Conservation (phyloP, 2,329 filamentous ascomycete species). For the Cryphonectria naterciae region DNA sequence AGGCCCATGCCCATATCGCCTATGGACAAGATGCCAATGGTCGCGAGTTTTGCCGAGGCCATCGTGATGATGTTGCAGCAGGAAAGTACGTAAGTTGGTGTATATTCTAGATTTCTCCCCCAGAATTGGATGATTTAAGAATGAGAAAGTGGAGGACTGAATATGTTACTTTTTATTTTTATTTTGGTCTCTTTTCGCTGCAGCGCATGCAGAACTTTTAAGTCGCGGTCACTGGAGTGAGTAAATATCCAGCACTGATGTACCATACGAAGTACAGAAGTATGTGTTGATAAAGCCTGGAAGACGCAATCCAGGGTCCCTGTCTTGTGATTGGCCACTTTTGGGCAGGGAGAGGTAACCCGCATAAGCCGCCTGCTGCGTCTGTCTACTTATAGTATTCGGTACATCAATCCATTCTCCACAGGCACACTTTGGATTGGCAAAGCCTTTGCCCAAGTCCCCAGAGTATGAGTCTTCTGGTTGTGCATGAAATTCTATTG, state of each 20-base stretch:
- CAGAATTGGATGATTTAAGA: not conserved
- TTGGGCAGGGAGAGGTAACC: not conserved
- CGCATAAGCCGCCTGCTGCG: too few species aligned
- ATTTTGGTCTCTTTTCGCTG: not conserved
- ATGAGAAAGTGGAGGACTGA: not conserved
- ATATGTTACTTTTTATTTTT: not conserved
- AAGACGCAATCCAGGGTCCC: not conserved
- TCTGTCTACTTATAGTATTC: too few species aligned
- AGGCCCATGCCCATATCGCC: slow-evolving; percentile 61
- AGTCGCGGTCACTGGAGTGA: not conserved
- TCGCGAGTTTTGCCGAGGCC: slow-evolving; percentile 34
- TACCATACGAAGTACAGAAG: too few species aligned
- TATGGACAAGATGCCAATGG: slow-evolving; percentile 55
- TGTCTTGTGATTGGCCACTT: not conserved
- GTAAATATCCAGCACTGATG: not conserved
- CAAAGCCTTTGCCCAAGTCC: too few species aligned
- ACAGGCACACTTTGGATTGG: too few species aligned
- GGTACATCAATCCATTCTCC: too few species aligned
- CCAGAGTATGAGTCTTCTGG: not conserved
- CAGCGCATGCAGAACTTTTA: not conserved
- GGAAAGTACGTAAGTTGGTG: not conserved
- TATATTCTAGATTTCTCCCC: not conserved
- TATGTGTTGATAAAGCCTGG: not conserved
- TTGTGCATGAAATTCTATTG: not conserved
- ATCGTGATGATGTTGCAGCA: slow-evolving; percentile 10